A percentile compares a stretch with the other conserved stretches of the same genome.
These are phyloP conservation scores for Schwanniomyces polymorphus DNA, from an alignment of 805 yeast genomes.

Conservation along the genomic window DNA sequence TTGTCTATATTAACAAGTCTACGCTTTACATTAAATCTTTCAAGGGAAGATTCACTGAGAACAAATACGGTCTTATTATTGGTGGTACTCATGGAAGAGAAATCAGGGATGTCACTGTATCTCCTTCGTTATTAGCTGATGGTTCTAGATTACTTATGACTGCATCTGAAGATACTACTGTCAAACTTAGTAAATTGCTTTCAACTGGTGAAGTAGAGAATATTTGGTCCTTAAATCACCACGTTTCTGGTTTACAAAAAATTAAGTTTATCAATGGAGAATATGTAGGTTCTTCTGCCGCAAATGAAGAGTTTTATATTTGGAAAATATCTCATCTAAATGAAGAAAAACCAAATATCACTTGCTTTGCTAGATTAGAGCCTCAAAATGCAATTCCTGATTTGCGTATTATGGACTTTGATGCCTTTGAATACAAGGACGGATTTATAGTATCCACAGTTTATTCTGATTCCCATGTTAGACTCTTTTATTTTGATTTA, in stretches of 20 bases:
- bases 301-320: conserved; percentile 82
- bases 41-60: conserved; percentile 15
- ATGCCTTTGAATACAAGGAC: conserved; percentile 35
- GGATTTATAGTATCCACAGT: conserved; percentile 66
- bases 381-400: conserved; percentile 68
- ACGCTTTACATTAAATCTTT: conserved; percentile 38
- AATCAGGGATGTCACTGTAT: conserved; percentile 70
- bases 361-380: conserved; percentile 51
- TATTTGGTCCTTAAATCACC: conserved; percentile 69
- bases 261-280: conserved; percentile 58
- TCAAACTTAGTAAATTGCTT: conserved; percentile 52
- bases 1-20: conserved; percentile 60
- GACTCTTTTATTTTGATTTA: conserved; percentile 56
- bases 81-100: conserved; percentile 92
- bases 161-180: conserved; percentile 87
- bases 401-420: conserved; percentile 87
- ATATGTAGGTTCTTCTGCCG: conserved; percentile 56
- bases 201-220: conserved; percentile 44
- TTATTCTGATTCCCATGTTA: conserved; percentile 82
- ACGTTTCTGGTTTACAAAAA: conserved; percentile 85
- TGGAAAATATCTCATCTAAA: conserved; percentile 60
- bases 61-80: conserved; percentile 27
- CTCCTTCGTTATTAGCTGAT: conserved; percentile 26
- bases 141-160: conserved; percentile 54
- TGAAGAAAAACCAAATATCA: conserved; percentile 42